phyloP scores from a whole-genome alignment of 805 yeast species.

The Saturnispora ahearnii region DNA sequence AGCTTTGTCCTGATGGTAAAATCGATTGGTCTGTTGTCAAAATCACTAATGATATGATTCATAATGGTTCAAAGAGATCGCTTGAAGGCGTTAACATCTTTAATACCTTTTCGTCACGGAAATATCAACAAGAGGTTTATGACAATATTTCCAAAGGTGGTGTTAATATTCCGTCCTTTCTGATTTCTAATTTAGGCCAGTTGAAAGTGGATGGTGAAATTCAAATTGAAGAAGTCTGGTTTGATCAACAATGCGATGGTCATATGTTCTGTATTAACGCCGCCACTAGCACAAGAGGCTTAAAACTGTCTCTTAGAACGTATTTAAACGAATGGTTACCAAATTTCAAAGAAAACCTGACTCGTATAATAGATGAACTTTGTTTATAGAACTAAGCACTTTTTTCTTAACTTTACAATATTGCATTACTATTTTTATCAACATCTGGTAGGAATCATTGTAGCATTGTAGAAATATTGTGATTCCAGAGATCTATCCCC shows the following conservation, averaged over 20 bases:
- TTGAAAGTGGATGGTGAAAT: not conserved
- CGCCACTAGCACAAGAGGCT: not conserved
- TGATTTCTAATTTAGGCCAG: slow-evolving; percentile 7
- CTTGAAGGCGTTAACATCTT: slow-evolving; percentile 1
- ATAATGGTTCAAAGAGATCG: not conserved
- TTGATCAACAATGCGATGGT: not conserved
- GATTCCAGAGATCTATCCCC: no score
- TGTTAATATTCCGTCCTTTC: slow-evolving; percentile 12
- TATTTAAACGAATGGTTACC: slow-evolving; percentile 1
- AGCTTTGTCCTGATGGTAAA: slow-evolving; percentile 3
- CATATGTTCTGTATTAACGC: not conserved
- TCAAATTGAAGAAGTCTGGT: slow-evolving; percentile 1
- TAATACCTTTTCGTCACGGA: not conserved
- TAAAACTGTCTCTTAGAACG: not conserved
- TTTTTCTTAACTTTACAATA: not conserved
- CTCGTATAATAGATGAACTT: not conserved
- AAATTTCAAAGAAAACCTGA: not conserved
- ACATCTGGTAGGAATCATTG: no score
- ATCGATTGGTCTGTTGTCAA: slow-evolving; percentile 8
- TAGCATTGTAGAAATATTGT: no score
- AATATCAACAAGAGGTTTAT: not conserved
- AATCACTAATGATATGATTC: slow-evolving; percentile 4
- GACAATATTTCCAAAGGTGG: not conserved
- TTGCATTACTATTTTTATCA: not conserved
- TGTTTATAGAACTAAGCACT: not conserved